Evolutionary conservation across 768 basidiomycete species (phyloP).

Genomic region (Crassisporium funariophilum): DNA sequence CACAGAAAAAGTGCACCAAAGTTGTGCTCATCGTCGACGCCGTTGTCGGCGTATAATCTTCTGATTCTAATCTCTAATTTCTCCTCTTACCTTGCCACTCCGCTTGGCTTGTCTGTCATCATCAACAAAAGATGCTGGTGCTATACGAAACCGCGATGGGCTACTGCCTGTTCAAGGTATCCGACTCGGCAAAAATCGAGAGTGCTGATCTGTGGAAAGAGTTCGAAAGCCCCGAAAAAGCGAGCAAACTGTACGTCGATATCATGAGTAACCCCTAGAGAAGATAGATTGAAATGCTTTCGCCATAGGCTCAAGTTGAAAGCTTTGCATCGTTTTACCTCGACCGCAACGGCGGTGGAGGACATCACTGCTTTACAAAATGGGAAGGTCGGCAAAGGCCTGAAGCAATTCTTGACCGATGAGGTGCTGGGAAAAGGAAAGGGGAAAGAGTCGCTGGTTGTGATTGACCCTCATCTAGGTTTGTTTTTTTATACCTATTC

Average conservation of each 20-base stretch:
- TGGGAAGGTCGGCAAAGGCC: conserved; percentile 89
- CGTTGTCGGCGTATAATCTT: conserved; percentile 11
- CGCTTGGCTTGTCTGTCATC: conserved; percentile 5
- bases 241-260: conserved; percentile 82
- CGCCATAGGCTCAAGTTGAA: conserved; percentile 84
- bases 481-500: conserved; percentile 27
- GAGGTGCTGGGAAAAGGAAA: conserved; percentile 89
- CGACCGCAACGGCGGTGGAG: conserved; percentile 95
- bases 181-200: conserved; percentile 84
- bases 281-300: conserved; percentile 9
- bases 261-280: not conserved
- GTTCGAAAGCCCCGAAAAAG: conserved; percentile 90
- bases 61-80: conserved; percentile 9
- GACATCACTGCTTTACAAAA: conserved; percentile 92
- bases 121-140: conserved; percentile 76
- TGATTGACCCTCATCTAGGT: conserved; percentile 92
- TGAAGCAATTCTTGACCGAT: conserved; percentile 92
- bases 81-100: conserved; percentile 1
- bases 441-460: conserved; percentile 80
- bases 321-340: conserved; percentile 94
- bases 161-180: conserved; percentile 97
- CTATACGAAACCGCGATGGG: conserved; percentile 95
- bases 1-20: conserved; percentile 26
- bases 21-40: conserved; percentile 22
- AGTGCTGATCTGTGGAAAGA: conserved; percentile 88